Base-by-base conservation (phyloP, 2,329 filamentous ascomycete species). In the Fusarium sp. region DNA sequence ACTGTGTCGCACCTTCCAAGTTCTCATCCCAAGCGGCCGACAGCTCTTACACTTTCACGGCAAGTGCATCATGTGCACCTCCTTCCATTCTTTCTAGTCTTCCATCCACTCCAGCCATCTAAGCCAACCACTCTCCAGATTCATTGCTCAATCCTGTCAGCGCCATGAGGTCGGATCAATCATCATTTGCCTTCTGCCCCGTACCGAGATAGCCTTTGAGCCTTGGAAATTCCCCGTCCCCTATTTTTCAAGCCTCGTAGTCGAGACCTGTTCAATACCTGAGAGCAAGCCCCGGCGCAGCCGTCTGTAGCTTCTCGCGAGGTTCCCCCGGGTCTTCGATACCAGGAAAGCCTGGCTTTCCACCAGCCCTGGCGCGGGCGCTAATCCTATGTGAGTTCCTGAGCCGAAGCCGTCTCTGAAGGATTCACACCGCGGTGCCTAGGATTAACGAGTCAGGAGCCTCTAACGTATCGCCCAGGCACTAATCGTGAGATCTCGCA, bases 371-470 rank as follows among this genome's bases (percentile, higher is more conserved):
- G 72, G 63, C 18, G 57, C 45, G 33, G 65, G 41, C 72, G 66
- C 72, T 75, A 74, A 69, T 45, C 72, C 60, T 43, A 62, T 75
- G 65, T 67, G 35, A 64, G 72, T 22, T 60, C 41, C 45, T 31
- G 24, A 29, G 31, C 72, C 72, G 72, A 74, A 65, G 65, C 65
- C 69, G 33, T 56, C 41, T 64, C 27, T 31, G 18, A 54, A 70
- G 58, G 48, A 64, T 64, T 52, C 41, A 27, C 52, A 37, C 27
- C 22, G 48, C 50, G 54, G 61, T 75, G 29, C 58, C 54, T 33
- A 67, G 48, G 27, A 64, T 68, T 67, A 68, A 60, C 60, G 64
- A 74, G 72, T 75, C 68, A 75, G 71, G 71, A 67, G 50, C 45
- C 37, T 33, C 35, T 5, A 33, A 60, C 35, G 43, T 31, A 60